Evolutionary conservation across 441 rosid species (phyloP).

Genomic region (Mallotus japonicus): DNA sequence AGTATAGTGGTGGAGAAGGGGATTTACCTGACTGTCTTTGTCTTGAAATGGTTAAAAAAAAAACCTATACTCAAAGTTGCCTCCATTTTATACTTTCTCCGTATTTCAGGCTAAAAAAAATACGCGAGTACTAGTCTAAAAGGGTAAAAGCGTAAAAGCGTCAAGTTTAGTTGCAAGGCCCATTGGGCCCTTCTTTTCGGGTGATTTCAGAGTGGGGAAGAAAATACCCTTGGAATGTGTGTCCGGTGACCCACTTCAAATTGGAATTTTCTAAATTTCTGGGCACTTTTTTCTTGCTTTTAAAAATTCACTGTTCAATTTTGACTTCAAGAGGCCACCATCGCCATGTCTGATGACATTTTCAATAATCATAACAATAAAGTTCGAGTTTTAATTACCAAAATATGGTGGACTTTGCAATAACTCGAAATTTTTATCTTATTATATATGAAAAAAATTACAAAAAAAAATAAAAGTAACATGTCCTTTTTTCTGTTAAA

Average conservation of each 20-base stretch:
- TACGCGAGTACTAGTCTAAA: too few relatives aligned
- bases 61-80: not conserved
- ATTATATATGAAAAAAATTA: too few relatives aligned
- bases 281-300: not conserved
- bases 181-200: not conserved
- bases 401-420: too few relatives aligned
- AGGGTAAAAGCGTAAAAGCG: not conserved
- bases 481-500: too few relatives aligned
- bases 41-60: not conserved
- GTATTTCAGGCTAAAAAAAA: not conserved
- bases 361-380: too few relatives aligned
- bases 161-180: not conserved
- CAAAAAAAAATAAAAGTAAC: too few relatives aligned
- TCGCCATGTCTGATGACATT: too few relatives aligned
- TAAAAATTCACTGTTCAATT: too few relatives aligned
- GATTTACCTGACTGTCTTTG: slow-evolving; percentile 28
- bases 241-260: not conserved
- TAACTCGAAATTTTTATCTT: too few relatives aligned
- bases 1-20: slow-evolving; percentile 7
- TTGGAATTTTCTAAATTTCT: not conserved
- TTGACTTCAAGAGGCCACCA: too few relatives aligned
- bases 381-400: too few relatives aligned
- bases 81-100: not conserved
- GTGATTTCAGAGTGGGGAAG: too few relatives aligned
- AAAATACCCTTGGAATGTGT: not conserved